Evolutionary conservation across 176 grass and related monocot species (phyloP).

Genomic region (Otatea glauca): DNA sequence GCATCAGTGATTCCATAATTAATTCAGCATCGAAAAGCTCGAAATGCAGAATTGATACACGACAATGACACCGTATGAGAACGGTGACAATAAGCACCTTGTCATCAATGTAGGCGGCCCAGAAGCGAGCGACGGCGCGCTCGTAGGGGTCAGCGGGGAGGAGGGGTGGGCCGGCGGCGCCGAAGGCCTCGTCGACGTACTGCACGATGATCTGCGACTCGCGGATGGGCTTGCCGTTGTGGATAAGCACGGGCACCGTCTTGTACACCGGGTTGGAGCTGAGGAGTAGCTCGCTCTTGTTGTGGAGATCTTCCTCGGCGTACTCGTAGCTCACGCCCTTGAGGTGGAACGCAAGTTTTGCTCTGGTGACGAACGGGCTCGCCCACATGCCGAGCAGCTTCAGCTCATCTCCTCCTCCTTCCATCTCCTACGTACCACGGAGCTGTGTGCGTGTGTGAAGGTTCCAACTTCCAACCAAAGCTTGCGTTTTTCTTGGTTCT

Average conservation of each 20-base stretch:
- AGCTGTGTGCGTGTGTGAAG: too few relatives aligned
- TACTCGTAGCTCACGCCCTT: constrained; percentile 67
- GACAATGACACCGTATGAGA: too few relatives aligned
- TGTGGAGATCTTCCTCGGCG: constrained; percentile 44
- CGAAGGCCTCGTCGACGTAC: constrained; percentile 58
- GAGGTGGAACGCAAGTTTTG: constrained; percentile 50
- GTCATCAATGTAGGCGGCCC: constrained; percentile 47
- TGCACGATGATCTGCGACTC: constrained; percentile 50
- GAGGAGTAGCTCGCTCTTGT: too few relatives aligned
- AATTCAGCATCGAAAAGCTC: too few relatives aligned
- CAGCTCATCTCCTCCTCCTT: constrained; percentile 17
- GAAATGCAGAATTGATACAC: too few relatives aligned
- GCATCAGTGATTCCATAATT: too few relatives aligned
- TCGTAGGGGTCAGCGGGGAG: constrained; percentile 48
- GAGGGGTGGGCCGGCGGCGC: constrained; percentile 1
- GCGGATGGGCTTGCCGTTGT: too few relatives aligned
- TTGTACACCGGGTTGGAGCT: too few relatives aligned
- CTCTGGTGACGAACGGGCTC: constrained; percentile 46
- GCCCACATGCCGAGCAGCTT: constrained; percentile 47
- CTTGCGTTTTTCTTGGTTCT: too few relatives aligned
- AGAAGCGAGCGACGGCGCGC: constrained; percentile 41
- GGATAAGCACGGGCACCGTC: too few relatives aligned
- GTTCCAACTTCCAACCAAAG: too few relatives aligned
- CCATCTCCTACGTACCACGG: constrained; percentile 13
- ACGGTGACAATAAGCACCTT: constrained; percentile 21